Percentiles rank a stretch among this genome's conserved stretches.
Evolutionary conservation across 148 eudicot genomes (phyloP).

Genomic region (Chenopodium album): DNA sequence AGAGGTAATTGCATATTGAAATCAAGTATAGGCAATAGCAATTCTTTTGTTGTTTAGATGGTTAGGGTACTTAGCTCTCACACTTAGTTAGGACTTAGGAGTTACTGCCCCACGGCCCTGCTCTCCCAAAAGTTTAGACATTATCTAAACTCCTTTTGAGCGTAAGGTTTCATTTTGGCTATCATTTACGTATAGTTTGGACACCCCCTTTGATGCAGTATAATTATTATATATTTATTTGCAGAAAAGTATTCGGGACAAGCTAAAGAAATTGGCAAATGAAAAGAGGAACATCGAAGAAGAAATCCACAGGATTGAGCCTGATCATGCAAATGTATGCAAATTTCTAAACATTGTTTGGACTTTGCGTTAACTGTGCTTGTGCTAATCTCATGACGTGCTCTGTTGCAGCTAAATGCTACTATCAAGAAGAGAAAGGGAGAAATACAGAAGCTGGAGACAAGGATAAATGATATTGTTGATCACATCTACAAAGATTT

Average conservation of each 20-base stretch:
- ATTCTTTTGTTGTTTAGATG: not conserved
- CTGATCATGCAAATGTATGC: constrained; percentile 67
- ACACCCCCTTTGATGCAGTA: not conserved
- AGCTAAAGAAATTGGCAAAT: constrained; percentile 59
- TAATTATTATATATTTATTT: constrained; percentile 19
- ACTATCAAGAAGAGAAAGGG: constrained; percentile 48
- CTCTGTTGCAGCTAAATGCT: constrained; percentile 53
- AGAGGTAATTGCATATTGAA: constrained; percentile 44
- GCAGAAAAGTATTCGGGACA: constrained; percentile 83
- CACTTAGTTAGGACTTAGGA: not conserved
- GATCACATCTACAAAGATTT: constrained; percentile 80
- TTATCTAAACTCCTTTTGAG: not conserved
- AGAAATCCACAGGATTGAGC: constrained; percentile 61
- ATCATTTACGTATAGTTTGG: not conserved
- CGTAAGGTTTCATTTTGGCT: not conserved
- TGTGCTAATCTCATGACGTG: not conserved
- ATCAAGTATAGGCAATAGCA: not conserved
- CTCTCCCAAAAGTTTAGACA: too few species aligned
- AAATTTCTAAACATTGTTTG: not conserved
- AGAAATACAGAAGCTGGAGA: constrained; percentile 63
- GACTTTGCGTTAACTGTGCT: constrained; percentile 7
- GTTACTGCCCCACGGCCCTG: too few species aligned
- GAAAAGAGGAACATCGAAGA: constrained; percentile 62
- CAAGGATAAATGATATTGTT: constrained; percentile 75
- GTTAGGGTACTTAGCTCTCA: not conserved